phyloP scores from a whole-genome alignment of 495 filamentous ascomycete genomes.

The Hypoxylon intermedium region DNA sequence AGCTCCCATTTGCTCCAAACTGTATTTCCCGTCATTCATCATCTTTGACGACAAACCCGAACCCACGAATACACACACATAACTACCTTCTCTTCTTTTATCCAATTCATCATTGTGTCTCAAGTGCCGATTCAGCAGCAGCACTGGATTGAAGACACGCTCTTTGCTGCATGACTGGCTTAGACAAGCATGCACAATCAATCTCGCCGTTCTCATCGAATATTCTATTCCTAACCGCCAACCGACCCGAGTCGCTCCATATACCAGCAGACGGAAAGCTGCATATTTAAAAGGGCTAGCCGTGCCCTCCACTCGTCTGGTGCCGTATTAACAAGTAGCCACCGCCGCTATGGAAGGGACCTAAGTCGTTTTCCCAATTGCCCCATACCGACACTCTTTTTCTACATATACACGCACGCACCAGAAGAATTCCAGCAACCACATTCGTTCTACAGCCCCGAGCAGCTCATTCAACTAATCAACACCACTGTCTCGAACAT shows the following conservation, averaged over 20 bases:
- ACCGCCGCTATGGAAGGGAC: constrained; percentile 23
- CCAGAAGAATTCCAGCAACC: constrained; percentile 8
- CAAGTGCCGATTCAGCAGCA: constrained; percentile 10
- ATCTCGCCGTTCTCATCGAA: constrained; percentile 5
- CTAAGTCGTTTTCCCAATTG: constrained; percentile 12
- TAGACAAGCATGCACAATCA: constrained; percentile 15
- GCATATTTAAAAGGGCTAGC: constrained; percentile 22
- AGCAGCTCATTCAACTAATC: constrained; percentile 16
- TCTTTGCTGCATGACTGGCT: neutral
- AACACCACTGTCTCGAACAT: constrained; percentile 23
- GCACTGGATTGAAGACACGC: neutral
- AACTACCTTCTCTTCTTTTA: constrained; percentile 3
- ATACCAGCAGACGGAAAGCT: constrained; percentile 18
- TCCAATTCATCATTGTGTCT: constrained; percentile 17
- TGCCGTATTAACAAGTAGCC: constrained; percentile 15
- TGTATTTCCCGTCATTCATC: no score
- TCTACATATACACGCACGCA: neutral
- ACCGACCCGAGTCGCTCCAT: no score
- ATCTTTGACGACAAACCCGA: no score
- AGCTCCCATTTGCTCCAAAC: no score
- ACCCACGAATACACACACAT: no score
- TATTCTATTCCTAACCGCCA: no score
- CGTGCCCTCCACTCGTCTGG: constrained; percentile 10
- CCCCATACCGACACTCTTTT: neutral
- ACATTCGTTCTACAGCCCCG: constrained; percentile 13